Conservation (phyloP, 139 green algal species). For the Tetraselmis striata region DNA sequence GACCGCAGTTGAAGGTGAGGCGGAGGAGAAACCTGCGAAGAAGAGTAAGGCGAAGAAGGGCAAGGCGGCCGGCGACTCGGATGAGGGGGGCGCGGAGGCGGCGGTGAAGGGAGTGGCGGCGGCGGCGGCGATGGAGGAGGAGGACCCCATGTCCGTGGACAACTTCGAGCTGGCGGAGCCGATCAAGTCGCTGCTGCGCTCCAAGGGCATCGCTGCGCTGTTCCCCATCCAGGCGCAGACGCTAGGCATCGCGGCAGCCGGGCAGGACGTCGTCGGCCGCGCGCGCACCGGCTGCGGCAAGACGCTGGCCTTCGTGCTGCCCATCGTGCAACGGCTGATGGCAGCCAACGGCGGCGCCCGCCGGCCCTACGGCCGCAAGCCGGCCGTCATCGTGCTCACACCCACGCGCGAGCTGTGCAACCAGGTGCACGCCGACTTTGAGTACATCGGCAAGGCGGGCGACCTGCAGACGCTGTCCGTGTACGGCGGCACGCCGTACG, state of each 20-base stretch:
- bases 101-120: neutral
- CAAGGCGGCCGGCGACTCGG: no score
- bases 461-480: constrained; percentile 73
- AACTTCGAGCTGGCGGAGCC: constrained; percentile 64
- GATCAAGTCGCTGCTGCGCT: constrained; percentile 65
- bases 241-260: constrained; percentile 62
- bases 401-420: constrained; percentile 98
- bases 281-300: constrained; percentile 94
- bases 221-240: constrained; percentile 93
- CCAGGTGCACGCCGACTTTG: constrained; percentile 90
- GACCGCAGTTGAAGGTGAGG: neutral
- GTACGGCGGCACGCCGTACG: constrained; percentile 89
- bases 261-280: constrained; percentile 84
- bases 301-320: constrained; percentile 95
- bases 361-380: constrained; percentile 36
- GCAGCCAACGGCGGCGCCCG: neutral
- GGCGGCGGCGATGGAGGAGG: constrained; percentile 12
- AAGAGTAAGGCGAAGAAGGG: neutral
- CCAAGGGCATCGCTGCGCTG: constrained; percentile 79
- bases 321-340: constrained; percentile 82
- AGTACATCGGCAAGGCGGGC: constrained; percentile 67
- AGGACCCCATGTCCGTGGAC: constrained; percentile 41
- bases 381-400: constrained; percentile 81
- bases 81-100: neutral
- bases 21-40: neutral